Base-by-base conservation (phyloP, 768 basidiomycete species). In the Boletus patriciae region DNA sequence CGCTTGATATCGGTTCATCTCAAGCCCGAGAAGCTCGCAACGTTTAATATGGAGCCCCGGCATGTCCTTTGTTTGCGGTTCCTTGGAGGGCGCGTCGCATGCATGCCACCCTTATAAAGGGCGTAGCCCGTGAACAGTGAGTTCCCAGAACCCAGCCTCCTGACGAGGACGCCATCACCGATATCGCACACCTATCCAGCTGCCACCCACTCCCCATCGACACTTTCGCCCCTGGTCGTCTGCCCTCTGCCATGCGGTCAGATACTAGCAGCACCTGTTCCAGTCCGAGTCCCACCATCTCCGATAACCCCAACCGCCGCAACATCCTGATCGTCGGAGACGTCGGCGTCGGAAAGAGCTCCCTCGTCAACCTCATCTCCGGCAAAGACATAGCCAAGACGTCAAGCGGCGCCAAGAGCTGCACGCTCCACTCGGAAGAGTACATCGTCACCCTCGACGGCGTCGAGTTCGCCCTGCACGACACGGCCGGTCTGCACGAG, bases 281-380 rank as follows among this genome's bases (percentile, higher is more conserved):
- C 16, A 59, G 58, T 31, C 58, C 67, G 16, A 59, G 58, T 31
- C 58, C 58, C 53, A 59, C 47, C 43, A 6, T 33, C 44, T 51
- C 52, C 33, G 55, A 64, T 5, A 23, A 19, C 6, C 45, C 49
- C 40, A 45, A n/a, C 23, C 67, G 52, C 36, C 67, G 67, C 13
- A 69, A 69, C 38, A 38, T 71, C 46, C 52, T 70, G 37, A 70
- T 70, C 34, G 54, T 70, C 12, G 68, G 68, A 34, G 68, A 70
- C 37, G 62, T 69, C 18, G 68, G 68, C 27, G 56, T 62, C 18
- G 72, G 73, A 11, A 79, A 79, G 58, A 78, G 77, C 55, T 75
- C 74, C 5, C 66, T 78, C 43, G 59, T 79, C 51, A 79, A 78
- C 55, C 71, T 79, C 62, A 60, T 78, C 33, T 59, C 62, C 2